These are phyloP conservation scores for Artemisia argyi DNA, from an alignment of 129 eudicot genomes.

Conservation along the genomic window DNA sequence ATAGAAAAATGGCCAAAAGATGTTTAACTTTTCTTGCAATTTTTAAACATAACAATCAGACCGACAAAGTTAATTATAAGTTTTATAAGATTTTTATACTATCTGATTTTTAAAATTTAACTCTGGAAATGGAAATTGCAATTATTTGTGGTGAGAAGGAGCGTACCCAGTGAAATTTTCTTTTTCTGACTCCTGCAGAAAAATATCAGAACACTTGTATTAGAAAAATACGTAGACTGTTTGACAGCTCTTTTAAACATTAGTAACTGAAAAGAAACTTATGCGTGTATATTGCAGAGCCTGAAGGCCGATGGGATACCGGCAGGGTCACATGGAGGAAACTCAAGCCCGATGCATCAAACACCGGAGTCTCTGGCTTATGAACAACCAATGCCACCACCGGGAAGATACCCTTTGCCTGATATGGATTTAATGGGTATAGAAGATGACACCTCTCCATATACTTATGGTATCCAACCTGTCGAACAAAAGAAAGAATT, in stretches of 20 bases:
- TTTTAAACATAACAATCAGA: not conserved
- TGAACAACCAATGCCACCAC: slow-evolving; percentile 55
- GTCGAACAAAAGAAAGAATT: slow-evolving; percentile 82
- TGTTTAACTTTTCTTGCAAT: too few relatives aligned
- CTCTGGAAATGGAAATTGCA: not conserved
- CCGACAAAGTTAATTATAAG: not conserved
- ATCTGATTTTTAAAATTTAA: not conserved
- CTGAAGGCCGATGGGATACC: slow-evolving; percentile 54
- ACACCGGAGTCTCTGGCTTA: slow-evolving; percentile 54
- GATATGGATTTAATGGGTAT: slow-evolving; percentile 42
- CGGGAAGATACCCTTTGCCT: slow-evolving; percentile 66
- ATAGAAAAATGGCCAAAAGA: too few relatives aligned
- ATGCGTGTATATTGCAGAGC: slow-evolving; percentile 40
- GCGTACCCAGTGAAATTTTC: not conserved
- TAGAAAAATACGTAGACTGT: not conserved
- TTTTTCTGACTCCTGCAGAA: not conserved
- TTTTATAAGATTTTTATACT: not conserved
- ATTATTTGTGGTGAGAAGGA: not conserved
- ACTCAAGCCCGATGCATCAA: slow-evolving; percentile 35
- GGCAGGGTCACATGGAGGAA: slow-evolving; percentile 38
- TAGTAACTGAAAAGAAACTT: not conserved
- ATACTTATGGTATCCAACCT: slow-evolving; percentile 36
- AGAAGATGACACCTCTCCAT: slow-evolving; percentile 32
- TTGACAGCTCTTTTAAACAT: not conserved
- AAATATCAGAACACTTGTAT: not conserved